Evolutionary conservation across 306 rosid species (phyloP).

Genomic region (Gleditsia sinensis): DNA sequence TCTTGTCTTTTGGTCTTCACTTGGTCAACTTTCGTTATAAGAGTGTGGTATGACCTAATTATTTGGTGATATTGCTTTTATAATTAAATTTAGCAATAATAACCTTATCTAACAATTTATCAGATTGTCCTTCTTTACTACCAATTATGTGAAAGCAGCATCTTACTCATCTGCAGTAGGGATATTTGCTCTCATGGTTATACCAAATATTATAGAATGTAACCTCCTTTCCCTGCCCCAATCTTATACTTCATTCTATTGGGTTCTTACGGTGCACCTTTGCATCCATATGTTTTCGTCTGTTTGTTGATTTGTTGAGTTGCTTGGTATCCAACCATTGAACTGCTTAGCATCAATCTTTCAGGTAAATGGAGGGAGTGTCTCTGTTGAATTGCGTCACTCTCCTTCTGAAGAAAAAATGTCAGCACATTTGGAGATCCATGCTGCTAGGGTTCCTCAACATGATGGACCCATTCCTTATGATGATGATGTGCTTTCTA

Average conservation of each 20-base stretch:
- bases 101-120: background rate
- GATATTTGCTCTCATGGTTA: slow-evolving; percentile 7
- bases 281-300: background rate
- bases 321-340: slow-evolving; percentile 20
- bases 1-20: background rate
- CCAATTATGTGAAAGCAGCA: background rate
- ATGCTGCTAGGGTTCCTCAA: slow-evolving; percentile 82
- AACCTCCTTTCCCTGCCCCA: slow-evolving; percentile 5
- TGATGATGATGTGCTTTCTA: slow-evolving; percentile 88
- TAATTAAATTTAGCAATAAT: background rate
- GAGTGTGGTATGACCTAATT: background rate
- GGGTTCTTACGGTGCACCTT: background rate
- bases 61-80: background rate
- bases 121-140: background rate
- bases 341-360: slow-evolving; percentile 37
- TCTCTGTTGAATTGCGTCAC: slow-evolving; percentile 43
- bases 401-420: slow-evolving; percentile 46
- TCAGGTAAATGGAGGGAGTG: slow-evolving; percentile 70
- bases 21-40: background rate
- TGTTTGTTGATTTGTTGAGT: slow-evolving; percentile 30
- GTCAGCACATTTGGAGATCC: slow-evolving; percentile 38
- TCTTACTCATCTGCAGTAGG: background rate
- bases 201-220: background rate
- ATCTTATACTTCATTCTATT: background rate
- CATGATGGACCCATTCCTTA: slow-evolving; percentile 93